These are phyloP conservation scores for Plasmodium yoelii DNA, from an alignment of 169 alveolate genomes.

Conservation along the genomic window DNA sequence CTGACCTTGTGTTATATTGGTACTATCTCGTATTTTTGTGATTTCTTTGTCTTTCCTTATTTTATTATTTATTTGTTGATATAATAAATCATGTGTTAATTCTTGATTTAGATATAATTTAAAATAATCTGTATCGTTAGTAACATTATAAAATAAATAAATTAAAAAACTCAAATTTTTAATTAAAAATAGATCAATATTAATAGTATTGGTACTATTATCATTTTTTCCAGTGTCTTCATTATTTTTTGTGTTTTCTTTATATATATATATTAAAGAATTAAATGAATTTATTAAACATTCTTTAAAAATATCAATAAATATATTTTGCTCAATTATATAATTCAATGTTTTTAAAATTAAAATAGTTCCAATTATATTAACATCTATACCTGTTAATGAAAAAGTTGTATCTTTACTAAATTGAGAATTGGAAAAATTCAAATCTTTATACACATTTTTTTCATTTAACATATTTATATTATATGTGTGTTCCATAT, in stretches of 20 bases:
- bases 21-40: not conserved
- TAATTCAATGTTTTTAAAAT: slow-evolving; percentile 66
- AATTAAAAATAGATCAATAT: slow-evolving; percentile 44
- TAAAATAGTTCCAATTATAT: slow-evolving; percentile 68
- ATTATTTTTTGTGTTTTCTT: slow-evolving; percentile 40
- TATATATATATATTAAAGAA: slow-evolving; percentile 27
- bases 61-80: slow-evolving; percentile 9
- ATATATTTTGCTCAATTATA: slow-evolving; percentile 57
- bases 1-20: slow-evolving; percentile 17
- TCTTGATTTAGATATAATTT: slow-evolving; percentile 24
- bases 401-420: slow-evolving; percentile 32
- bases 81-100: slow-evolving; percentile 33
- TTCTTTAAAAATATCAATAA: slow-evolving; percentile 50
- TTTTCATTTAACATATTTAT: slow-evolving; percentile 49
- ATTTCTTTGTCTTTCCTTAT: not conserved
- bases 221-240: not conserved
- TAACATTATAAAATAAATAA: slow-evolving; percentile 61
- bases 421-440: slow-evolving; percentile 19
- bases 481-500: slow-evolving; percentile 44
- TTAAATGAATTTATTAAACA: slow-evolving; percentile 60
- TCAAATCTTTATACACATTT: slow-evolving; percentile 51
- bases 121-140: slow-evolving; percentile 42
- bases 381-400: slow-evolving; percentile 55
- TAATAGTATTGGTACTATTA: slow-evolving; percentile 21
- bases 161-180: slow-evolving; percentile 72